Base-by-base conservation (phyloP, 2,329 filamentous ascomycete species). In the Aspergillus pseudonomiae region DNA sequence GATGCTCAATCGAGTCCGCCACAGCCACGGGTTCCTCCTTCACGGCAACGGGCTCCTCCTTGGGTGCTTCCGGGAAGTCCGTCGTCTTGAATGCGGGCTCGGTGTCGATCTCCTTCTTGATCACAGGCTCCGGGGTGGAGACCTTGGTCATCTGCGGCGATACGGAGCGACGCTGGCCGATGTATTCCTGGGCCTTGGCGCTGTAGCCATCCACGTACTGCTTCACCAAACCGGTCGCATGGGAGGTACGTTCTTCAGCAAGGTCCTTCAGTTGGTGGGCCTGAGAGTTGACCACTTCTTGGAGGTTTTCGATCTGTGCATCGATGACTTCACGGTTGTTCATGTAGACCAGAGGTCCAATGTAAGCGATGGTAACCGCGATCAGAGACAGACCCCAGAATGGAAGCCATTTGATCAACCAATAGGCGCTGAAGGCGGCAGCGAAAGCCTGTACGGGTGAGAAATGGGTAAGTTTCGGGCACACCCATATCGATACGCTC, bases 261-360 rank as follows among this genome's bases (percentile, higher is more conserved):
- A 89, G 76, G 56, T 86, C 84, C 74, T 84, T 84, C 69, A 89
- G 78, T 73, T 89, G 87, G 62, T 78, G 81, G 36, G 87, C 84
- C 75, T 89, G 88, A 70, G 84, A 77, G 74, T 81, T 83, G 70
- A 87, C 79, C 66, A 88, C 76, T 59, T 84, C 75, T 71, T 83
- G 80, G 50, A 82, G 80, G 69, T 86, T 82, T 69, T 83, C 78
- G 57, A 89, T 78, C 69, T 89, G 86, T 61, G 80, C 79, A 70
- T 90, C 87, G 68, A 90, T 89, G 68, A 86, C 71, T 68, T 89
- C 86, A 72, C 85, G 85, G 83, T 90, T 89, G 80, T 83, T 84
- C 72, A 89, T 83, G 80, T 90, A 90, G 74, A 88, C 71, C 63
- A 90, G 81, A 59, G 88, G 88, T 48, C 80, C 83, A 61, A 89